Evolutionary conservation across 768 basidiomycete species (phyloP), one percentile per base, ranked within the genome.

Genomic region (Myochromella boudieri): DNA sequence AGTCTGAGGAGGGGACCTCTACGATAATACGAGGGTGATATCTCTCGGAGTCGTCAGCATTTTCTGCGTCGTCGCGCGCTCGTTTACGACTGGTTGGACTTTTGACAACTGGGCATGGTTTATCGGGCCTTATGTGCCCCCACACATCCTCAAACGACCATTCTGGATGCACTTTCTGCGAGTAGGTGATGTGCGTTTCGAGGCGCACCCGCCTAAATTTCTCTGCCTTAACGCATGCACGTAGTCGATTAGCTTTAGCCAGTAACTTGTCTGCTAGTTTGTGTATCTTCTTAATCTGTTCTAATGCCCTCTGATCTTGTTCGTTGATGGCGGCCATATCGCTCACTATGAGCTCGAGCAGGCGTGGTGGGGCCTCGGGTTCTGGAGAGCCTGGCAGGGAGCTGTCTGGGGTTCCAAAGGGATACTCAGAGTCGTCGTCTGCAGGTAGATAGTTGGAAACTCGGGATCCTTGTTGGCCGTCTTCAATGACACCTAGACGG

Each of bases 71-170:
- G 10, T 48, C 37, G 9, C 29, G 18, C 9, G 18, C 24, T 8
- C 43, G 41, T 36, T 37, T 43, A 5, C 14, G n/a, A n/a, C n/a
- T n/a, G n/a, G n/a, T n/a, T n/a, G n/a, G n/a, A n/a, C n/a, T n/a
- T n/a, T n/a, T n/a, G n/a, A n/a, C n/a, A n/a, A n/a, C n/a, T n/a
- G n/a, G n/a, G n/a, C n/a, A n/a, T n/a, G n/a, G n/a, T n/a, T n/a
- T n/a, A n/a, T n/a, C n/a, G n/a, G n/a, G n/a, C n/a, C n/a, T n/a
- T n/a, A n/a, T n/a, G n/a, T n/a, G n/a, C 3, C 48, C 44, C 53
- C 55, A 59, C 3, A 58, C 49, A n/a, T 59, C 58, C n/a, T 49
- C 24, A 17, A 48, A 49, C 1, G 47, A 46, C 60, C 60, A 62
- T 4, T 24, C 14, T 12, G 45, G 43, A 7, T 29, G 10, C 4